Conservation (phyloP, 108 stramenopile species). For the Skeletonema costatum region DNA sequence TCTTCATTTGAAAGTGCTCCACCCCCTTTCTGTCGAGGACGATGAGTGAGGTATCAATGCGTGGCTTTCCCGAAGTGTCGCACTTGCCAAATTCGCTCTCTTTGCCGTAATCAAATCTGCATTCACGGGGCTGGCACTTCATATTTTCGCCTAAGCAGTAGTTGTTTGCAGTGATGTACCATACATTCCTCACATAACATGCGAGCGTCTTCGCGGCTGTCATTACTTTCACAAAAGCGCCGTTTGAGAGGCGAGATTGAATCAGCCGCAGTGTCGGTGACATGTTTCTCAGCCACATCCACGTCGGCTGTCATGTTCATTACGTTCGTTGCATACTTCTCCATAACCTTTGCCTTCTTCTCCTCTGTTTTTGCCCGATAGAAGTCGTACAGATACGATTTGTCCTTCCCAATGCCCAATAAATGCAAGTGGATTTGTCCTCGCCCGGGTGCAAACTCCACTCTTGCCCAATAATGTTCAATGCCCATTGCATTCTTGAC, state of each 20-base stretch:
- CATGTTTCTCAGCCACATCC: background rate
- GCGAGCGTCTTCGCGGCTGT: background rate
- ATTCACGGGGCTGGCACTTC: background rate
- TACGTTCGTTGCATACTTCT: too few relatives aligned
- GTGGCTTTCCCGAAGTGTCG: background rate
- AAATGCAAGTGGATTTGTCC: slow-evolving; percentile 35
- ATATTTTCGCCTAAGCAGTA: background rate
- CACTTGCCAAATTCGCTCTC: background rate
- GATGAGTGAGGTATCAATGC: background rate
- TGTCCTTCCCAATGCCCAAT: slow-evolving; percentile 16
- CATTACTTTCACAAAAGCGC: background rate
- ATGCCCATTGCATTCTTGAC: background rate
- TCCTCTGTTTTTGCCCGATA: too few relatives aligned
- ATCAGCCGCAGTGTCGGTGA: too few relatives aligned
- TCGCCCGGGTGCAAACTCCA: slow-evolving; percentile 25
- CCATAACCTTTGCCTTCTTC: too few relatives aligned
- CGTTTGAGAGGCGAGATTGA: background rate
- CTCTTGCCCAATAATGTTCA: slow-evolving; percentile 23
- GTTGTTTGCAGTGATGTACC: slow-evolving; percentile 1
- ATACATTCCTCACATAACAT: background rate
- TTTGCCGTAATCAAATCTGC: background rate
- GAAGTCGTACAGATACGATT: background rate
- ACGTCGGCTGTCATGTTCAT: too few relatives aligned
- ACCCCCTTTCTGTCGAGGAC: background rate
- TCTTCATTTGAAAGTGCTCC: too few relatives aligned